phyloP scores from a whole-genome alignment of 2,329 filamentous ascomycete species.

The Pseudocercospora musae region DNA sequence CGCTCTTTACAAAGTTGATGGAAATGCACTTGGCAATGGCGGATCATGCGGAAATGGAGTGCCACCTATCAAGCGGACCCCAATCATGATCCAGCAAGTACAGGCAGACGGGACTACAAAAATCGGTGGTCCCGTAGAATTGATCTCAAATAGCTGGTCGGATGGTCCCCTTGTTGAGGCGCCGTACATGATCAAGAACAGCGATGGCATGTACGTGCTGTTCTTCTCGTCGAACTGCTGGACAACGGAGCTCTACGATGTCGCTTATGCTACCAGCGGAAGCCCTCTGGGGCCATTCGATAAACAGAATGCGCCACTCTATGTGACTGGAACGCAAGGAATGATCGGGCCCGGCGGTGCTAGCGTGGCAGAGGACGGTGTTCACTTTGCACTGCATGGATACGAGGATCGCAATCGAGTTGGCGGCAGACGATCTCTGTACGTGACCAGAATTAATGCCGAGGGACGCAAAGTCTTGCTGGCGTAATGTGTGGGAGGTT shows the following conservation, averaged over 20 bases:
- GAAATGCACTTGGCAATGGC: slow-evolving; percentile 28
- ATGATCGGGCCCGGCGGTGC: slow-evolving; percentile 20
- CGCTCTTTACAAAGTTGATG: slow-evolving; percentile 32
- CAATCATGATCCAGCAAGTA: slow-evolving; percentile 30
- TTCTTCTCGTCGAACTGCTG: slow-evolving; percentile 31
- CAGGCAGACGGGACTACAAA: slow-evolving; percentile 26
- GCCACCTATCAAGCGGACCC: slow-evolving; percentile 23
- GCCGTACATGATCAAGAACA: slow-evolving; percentile 23
- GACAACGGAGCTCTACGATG: slow-evolving; percentile 17
- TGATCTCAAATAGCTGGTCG: slow-evolving; percentile 25
- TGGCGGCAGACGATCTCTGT: slow-evolving; percentile 12
- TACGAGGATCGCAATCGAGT: slow-evolving; percentile 11
- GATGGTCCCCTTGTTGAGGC: slow-evolving; percentile 32
- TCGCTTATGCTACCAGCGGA: slow-evolving; percentile 10
- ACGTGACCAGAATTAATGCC: slow-evolving; percentile 10
- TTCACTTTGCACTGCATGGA: slow-evolving; percentile 15
- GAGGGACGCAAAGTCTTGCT: slow-evolving; percentile 1
- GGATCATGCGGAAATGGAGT: slow-evolving; percentile 26
- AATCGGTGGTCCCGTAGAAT: slow-evolving; percentile 16
- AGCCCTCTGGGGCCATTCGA: slow-evolving; percentile 15
- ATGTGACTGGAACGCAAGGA: slow-evolving; percentile 28
- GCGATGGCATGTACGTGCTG: slow-evolving; percentile 26
- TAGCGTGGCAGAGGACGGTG: slow-evolving; percentile 14
- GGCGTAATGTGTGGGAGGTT: background rate
- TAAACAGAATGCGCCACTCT: slow-evolving; percentile 11